Base-by-base conservation (phyloP, 108 stramenopile genomes). In the Stephanodiscus minutulus region DNA sequence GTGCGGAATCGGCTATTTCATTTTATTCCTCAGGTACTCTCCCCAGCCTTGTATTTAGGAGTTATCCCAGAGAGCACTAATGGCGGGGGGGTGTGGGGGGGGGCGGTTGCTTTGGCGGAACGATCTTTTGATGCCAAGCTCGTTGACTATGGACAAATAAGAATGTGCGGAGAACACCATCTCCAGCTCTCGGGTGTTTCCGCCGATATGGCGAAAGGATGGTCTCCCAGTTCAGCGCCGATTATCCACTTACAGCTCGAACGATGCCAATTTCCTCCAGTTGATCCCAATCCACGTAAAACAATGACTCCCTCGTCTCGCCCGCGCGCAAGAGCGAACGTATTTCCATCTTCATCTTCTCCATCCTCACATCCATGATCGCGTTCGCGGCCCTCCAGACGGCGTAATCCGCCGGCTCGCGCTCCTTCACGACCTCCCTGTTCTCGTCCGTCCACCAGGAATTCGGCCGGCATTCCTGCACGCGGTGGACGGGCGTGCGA, bases 341-440 rank as follows among this genome's bases (percentile, higher is more conserved):
- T 28, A 80, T 66, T 58, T 80, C 79, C 72, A 80, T 80, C 39
- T 73, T 80, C 66, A 80, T 67, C 37, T 69, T 80, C 39, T 61
- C 65, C 60, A 79, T 71, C 37, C 78, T 60, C 0, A 79, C 70
- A 53, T 79, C 78, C 66, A 79, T 50, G 24, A 79, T 79, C 62
- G 78, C 78, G 62, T 79, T 79, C 28, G 78, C 78, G 5, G 78
- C 78, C 49, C 78, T 72, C 78, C 78, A 79, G 0, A 79, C 59
- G 6, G 78, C 78, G 47, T 72, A 77, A 47, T 77, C 76, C n/a
- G 68, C 76, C 21, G 76, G 76, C 60, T 77, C 76, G n/a, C 69
- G 61, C 52, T 70, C 55, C 43, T 59, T 70, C 0, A 77, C 69
- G 7, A 63, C 65, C 36, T 61, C 57, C 48, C 61, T 77, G 37